These are phyloP conservation scores for Mallotus repandus DNA, from an alignment of 441 rosid species.

Conservation along the genomic window DNA sequence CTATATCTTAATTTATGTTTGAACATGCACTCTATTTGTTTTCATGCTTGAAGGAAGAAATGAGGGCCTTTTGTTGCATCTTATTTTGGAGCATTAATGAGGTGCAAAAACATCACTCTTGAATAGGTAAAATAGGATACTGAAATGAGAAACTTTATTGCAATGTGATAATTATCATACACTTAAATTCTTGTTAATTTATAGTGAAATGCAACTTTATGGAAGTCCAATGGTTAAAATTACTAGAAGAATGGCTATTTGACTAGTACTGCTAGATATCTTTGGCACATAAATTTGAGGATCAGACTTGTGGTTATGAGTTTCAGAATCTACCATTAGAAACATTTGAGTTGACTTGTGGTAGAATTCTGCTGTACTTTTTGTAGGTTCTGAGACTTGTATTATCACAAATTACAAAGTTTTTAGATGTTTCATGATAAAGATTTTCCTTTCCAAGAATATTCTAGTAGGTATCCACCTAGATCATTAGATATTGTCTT, in stretches of 20 bases:
- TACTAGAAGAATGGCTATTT: not conserved
- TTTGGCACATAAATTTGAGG: not conserved
- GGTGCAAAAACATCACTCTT: not conserved
- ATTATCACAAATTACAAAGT: no score
- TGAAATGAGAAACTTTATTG: not conserved
- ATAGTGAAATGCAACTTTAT: not conserved
- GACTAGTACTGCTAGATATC: not conserved
- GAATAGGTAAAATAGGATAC: not conserved
- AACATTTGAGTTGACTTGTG: not conserved
- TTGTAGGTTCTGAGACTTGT: not conserved
- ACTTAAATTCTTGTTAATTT: not conserved
- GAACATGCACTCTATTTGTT: not conserved
- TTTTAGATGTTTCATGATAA: not conserved
- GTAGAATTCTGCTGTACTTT: not conserved
- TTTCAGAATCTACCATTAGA: not conserved
- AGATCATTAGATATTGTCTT: not conserved
- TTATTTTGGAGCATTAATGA: not conserved
- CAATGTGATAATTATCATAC: not conserved
- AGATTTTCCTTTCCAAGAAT: not conserved
- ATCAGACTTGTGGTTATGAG: not conserved
- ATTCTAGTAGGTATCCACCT: not conserved
- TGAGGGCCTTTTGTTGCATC: slow-evolving; percentile 3
- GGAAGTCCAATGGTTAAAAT: not conserved
- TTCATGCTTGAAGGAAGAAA: slow-evolving; percentile 11
- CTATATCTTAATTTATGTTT: not conserved